Conservation (phyloP, 805 yeast genomes). For the Nakazawaea anatomiae region DNA sequence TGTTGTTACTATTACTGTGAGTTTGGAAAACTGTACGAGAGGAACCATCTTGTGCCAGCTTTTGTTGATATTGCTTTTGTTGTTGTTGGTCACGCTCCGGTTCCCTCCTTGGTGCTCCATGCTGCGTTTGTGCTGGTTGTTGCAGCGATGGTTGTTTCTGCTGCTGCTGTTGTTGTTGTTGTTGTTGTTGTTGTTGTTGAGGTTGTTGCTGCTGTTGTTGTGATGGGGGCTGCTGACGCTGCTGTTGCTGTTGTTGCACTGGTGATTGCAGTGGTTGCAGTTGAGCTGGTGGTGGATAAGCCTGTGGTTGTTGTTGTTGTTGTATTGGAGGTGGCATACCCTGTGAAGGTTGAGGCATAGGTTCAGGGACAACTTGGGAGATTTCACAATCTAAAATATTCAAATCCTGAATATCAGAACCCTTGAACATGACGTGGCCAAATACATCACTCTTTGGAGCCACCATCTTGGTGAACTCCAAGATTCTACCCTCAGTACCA, state of each 20-base stretch:
- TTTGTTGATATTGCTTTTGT: slow-evolving; percentile 6
- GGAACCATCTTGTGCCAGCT: background rate
- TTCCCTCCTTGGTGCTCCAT: background rate
- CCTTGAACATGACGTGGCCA: slow-evolving; percentile 79
- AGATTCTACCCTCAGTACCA: slow-evolving; percentile 88
- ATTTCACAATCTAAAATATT: slow-evolving; percentile 71
- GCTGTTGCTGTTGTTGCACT: slow-evolving; percentile 1
- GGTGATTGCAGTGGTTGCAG: slow-evolving; percentile 8
- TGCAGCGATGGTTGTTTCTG: background rate
- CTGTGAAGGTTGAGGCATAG: slow-evolving; percentile 22
- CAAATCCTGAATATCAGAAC: slow-evolving; percentile 87
- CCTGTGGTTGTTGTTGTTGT: slow-evolving; percentile 10
- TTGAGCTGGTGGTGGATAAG: slow-evolving; percentile 4
- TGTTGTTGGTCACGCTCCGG: background rate
- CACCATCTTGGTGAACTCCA: slow-evolving; percentile 65
- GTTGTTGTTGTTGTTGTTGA: slow-evolving; percentile 1
- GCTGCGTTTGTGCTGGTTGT: slow-evolving; percentile 6
- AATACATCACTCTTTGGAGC: slow-evolving; percentile 57
- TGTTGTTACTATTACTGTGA: slow-evolving; percentile 16
- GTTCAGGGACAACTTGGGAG: slow-evolving; percentile 55
- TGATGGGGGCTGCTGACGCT: slow-evolving; percentile 2
- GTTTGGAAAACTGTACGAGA: slow-evolving; percentile 14
- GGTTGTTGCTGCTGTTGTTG: slow-evolving; percentile 5
- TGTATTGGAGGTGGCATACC: background rate
- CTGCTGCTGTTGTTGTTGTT: slow-evolving; percentile 1